Conservation (phyloP, 2,329 filamentous ascomycete genomes). For the Neopestalotiopsis sp. region DNA sequence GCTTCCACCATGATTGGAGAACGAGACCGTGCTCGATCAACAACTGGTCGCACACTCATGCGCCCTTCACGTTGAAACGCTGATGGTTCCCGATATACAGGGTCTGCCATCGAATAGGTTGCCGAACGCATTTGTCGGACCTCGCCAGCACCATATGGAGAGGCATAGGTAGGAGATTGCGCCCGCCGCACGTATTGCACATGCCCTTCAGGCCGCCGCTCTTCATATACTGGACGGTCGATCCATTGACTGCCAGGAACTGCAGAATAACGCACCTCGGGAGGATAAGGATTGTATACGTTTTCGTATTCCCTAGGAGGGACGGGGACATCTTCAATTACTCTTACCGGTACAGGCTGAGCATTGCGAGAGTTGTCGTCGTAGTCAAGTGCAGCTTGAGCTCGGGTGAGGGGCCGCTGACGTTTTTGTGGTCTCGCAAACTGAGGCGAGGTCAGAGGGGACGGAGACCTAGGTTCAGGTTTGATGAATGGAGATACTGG, state of each 20-base stretch:
- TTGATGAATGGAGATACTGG: slow-evolving; percentile 64
- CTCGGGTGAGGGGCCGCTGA: slow-evolving; percentile 53
- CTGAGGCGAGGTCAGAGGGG: slow-evolving; percentile 60
- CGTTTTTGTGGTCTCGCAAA: slow-evolving; percentile 63
- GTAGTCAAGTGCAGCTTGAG: slow-evolving; percentile 46
- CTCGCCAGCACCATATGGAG: slow-evolving; percentile 44
- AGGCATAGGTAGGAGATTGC: slow-evolving; percentile 43
- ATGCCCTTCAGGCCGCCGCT: slow-evolving; percentile 36
- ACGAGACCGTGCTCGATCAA: slow-evolving; percentile 53
- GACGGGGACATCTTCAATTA: slow-evolving; percentile 35
- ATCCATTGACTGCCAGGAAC: slow-evolving; percentile 32
- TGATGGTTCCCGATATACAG: slow-evolving; percentile 46
- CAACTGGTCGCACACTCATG: slow-evolving; percentile 54
- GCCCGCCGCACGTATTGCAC: slow-evolving; percentile 44
- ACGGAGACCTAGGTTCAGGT: slow-evolving; percentile 68
- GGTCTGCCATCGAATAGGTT: slow-evolving; percentile 49
- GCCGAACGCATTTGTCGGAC: slow-evolving; percentile 44
- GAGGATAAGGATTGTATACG: slow-evolving; percentile 33
- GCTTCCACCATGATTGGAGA: slow-evolving; percentile 52
- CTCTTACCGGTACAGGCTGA: slow-evolving; percentile 42
- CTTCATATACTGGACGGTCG: slow-evolving; percentile 36
- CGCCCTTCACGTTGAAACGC: slow-evolving; percentile 53
- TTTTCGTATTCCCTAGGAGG: slow-evolving; percentile 40
- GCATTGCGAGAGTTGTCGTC: slow-evolving; percentile 53
- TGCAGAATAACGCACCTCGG: slow-evolving; percentile 36